Conservation (phyloP, 805 yeast species). For the Jamesozyma gamospora region DNA sequence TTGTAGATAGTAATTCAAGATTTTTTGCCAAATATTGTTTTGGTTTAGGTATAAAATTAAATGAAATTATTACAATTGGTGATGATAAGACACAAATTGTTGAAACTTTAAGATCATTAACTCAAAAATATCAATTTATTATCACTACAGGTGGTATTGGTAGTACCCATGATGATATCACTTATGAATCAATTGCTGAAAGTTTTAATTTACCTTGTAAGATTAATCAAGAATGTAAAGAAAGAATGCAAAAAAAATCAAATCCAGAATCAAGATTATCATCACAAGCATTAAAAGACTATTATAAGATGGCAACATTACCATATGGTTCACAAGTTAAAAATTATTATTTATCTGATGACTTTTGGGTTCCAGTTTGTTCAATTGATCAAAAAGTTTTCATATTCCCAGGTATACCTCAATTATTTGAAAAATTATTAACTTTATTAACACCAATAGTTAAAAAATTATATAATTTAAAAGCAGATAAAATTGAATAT, state of each 20-base stretch:
- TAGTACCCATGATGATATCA: conserved; percentile 84
- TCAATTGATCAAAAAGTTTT: conserved; percentile 54
- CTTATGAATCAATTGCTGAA: conserved; percentile 64
- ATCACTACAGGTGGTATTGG: conserved; percentile 66
- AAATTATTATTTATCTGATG: conserved; percentile 39
- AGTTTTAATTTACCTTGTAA: conserved; percentile 44
- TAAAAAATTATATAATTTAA: conserved; percentile 31
- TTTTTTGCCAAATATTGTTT: conserved; percentile 66
- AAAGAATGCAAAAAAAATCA: conserved; percentile 45
- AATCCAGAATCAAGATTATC: conserved; percentile 28
- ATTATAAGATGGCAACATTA: conserved; percentile 69
- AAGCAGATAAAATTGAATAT: conserved; percentile 23
- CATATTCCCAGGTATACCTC: conserved; percentile 80
- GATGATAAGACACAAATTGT: conserved; percentile 63
- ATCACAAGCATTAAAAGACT: conserved; percentile 46
- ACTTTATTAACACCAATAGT: conserved; percentile 33
- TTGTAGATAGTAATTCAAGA: conserved; percentile 66
- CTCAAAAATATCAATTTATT: conserved; percentile 49
- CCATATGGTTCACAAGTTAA: conserved; percentile 45
- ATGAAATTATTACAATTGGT: conserved; percentile 61
- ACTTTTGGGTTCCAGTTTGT: conserved; percentile 80
- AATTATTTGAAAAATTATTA: conserved; percentile 50
- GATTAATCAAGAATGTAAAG: conserved; percentile 48
- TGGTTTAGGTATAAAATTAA: conserved; percentile 53
- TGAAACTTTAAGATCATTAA: conserved; percentile 37